Base-by-base conservation (phyloP, 306 rosid species). In the Mimosa bimucronata region DNA sequence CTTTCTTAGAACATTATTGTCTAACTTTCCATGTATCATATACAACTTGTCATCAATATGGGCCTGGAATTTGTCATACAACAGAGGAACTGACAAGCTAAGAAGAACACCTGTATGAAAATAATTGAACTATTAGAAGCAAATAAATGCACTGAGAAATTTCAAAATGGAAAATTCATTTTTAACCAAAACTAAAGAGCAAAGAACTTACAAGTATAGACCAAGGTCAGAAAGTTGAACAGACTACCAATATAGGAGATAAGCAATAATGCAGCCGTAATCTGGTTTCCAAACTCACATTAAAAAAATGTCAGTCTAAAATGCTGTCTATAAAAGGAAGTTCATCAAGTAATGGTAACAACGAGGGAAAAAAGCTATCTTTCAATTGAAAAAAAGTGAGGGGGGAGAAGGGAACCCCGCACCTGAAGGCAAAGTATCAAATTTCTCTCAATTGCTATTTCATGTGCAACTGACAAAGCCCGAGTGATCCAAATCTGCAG, bases 21-120 rank as follows among this genome's bases (percentile, higher is more conserved):
- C 88, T 80, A 92, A 34, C 83, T 87, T 93, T 83, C 81, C 86
- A 68, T 88, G 84, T 50, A 91, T 14, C 70, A 86, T 41, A 31
- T 55, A 76, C 65, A 96, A 76, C 86, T 90, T 87, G 6, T 86
- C 92, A 83, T 96, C 82, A 71, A 91, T 80, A 72, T 60, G 91
- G 57, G 87, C 92, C 91, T 88, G 97, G 86, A 69, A 96, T 90
- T 88, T 93, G 81, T 91, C 97, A 89, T 96, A 96, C 80, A 93
- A 78, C 38, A 88, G n/a, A 14, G 99, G 99, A 81, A 89, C 86
- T 13, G 97, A 91, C 87, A 96, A 82, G 85, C 98, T 85, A 67
- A 96, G 86, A 81, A 96, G 87, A 77, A 96, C 83, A 66, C 89
- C 99, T 96, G 80, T 85, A 50, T 52, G 72, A 85, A 31, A 72